These are phyloP conservation scores for Aspergillus tanneri DNA, from an alignment of 2,329 filamentous ascomycete species.

Conservation along the genomic window DNA sequence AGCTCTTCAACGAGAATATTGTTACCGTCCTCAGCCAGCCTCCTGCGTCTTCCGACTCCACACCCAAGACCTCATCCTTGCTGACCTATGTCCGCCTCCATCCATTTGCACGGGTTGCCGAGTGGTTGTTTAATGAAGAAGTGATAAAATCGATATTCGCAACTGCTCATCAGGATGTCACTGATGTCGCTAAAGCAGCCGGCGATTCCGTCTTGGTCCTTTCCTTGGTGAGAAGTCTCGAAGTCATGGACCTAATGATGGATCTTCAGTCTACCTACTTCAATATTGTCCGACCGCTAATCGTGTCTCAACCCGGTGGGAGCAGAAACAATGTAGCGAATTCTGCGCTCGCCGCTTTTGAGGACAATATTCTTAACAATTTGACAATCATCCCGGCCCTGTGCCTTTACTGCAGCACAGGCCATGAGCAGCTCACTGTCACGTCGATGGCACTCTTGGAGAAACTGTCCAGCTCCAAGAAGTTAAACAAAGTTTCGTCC, in stretches of 20 bases:
- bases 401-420: constrained; percentile 81
- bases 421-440: constrained; percentile 76
- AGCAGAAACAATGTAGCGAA: constrained; percentile 66
- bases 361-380: constrained; percentile 84
- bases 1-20: constrained; percentile 90
- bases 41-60: constrained; percentile 69
- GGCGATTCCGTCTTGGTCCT: constrained; percentile 79
- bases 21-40: constrained; percentile 81
- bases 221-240: constrained; percentile 74
- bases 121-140: constrained; percentile 95
- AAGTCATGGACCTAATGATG: constrained; percentile 78
- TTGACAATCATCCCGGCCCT: constrained; percentile 76
- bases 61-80: constrained; percentile 72
- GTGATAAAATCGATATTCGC: constrained; percentile 77
- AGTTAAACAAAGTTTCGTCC: constrained; percentile 69
- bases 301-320: constrained; percentile 65
- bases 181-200: constrained; percentile 68
- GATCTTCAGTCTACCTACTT: constrained; percentile 89
- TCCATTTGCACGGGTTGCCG: constrained; percentile 92
- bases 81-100: constrained; percentile 81
- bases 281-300: constrained; percentile 76
- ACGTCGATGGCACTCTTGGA: constrained; percentile 79
- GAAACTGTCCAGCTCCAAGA: constrained; percentile 80
- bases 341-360: constrained; percentile 79
- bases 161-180: constrained; percentile 72